Conservation (phyloP, 352 stramenopile genomes). For the Globisporangium barbulae region DNA sequence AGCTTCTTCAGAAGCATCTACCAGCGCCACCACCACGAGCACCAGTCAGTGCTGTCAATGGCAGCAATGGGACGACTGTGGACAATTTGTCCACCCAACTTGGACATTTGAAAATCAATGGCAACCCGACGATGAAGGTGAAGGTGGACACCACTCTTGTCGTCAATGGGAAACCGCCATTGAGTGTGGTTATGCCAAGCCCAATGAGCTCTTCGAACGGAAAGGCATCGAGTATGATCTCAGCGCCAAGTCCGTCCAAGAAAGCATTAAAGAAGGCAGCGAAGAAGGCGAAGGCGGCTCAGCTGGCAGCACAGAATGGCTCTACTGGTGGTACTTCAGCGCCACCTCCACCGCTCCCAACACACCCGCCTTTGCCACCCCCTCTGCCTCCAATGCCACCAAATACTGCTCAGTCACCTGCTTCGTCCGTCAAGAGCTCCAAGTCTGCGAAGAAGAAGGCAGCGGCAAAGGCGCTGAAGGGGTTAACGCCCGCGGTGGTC, state of each 20-base stretch:
- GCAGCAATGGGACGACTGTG: background rate
- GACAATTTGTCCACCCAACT: conserved; percentile 5
- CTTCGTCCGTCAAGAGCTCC: conserved; percentile 2
- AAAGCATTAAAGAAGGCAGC: background rate
- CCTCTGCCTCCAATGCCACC: conserved; percentile 9
- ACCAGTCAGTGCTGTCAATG: conserved; percentile 1
- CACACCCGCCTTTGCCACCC: conserved; percentile 14
- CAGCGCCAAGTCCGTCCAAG: background rate
- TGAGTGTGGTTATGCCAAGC: background rate
- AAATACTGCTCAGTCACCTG: background rate
- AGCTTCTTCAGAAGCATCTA: conserved; percentile 8
- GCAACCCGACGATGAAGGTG: background rate
- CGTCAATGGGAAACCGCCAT: background rate
- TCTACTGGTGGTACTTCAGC: background rate
- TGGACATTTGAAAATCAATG: conserved; percentile 9
- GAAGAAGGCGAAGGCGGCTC: background rate
- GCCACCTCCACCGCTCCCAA: background rate
- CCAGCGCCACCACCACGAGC: background rate
- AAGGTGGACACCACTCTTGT: background rate
- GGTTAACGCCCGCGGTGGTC: conserved; percentile 39
- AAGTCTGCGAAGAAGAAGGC: conserved; percentile 14
- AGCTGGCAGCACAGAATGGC: background rate
- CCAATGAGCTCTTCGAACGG: background rate
- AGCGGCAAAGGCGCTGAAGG: conserved; percentile 24
- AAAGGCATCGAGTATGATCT: background rate